Evolutionary conservation across 169 alveolate species (phyloP).

Genomic region (Plasmodium chabaudi): DNA sequence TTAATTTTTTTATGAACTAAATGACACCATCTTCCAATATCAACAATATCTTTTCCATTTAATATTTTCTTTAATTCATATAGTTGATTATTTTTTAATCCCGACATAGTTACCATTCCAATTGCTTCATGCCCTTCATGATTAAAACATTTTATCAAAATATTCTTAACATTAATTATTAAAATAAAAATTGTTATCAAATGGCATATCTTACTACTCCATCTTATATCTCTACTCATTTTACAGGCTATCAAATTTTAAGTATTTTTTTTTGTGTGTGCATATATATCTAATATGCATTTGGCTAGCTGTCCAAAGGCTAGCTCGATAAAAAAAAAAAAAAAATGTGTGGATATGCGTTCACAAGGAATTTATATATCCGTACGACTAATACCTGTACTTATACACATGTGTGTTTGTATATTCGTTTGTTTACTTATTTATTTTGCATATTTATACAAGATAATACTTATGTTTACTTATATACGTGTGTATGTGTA

Average conservation of each 20-base stretch:
- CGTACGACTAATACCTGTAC: background rate
- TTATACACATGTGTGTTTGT: background rate
- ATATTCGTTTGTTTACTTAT: background rate
- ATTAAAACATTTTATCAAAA: slow-evolving; percentile 14
- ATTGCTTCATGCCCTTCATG: slow-evolving; percentile 71
- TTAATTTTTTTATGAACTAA: slow-evolving; percentile 73
- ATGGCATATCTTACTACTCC: background rate
- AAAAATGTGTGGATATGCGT: background rate
- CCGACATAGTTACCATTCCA: slow-evolving; percentile 87
- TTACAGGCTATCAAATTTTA: background rate
- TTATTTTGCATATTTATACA: background rate
- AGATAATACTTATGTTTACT: background rate
- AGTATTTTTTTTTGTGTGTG: background rate
- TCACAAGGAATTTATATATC: background rate
- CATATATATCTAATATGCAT: slow-evolving; percentile 8
- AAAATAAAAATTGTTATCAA: background rate
- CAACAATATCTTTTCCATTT: slow-evolving; percentile 84
- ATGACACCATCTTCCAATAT: slow-evolving; percentile 85
- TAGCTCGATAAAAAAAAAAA: too few species aligned
- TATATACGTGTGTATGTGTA: background rate
- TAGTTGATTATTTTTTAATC: slow-evolving; percentile 80
- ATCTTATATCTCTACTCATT: background rate
- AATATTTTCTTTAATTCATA: slow-evolving; percentile 81
- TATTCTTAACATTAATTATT: slow-evolving; percentile 5
- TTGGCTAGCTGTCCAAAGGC: background rate